Percentiles rank a stretch among this genome's conserved stretches.
Evolutionary conservation across 1,284 basidiomycete species (phyloP).

Genomic region (Ganoderma boninense): DNA sequence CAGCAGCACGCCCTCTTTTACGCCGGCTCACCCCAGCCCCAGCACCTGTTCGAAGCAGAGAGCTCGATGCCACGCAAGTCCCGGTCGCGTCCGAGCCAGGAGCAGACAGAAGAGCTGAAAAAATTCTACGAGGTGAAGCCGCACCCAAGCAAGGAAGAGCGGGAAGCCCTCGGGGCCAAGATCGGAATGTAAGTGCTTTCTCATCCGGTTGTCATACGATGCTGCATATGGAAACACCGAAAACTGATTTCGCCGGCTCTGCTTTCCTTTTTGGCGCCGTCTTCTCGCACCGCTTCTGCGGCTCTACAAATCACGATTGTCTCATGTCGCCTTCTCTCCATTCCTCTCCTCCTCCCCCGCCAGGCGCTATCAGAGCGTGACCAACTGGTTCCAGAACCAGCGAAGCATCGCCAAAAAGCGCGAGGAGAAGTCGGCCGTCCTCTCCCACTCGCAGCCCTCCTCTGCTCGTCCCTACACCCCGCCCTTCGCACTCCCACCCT

Average conservation of each 20-base stretch:
- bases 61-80: conserved; percentile 56
- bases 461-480: conserved; percentile 51
- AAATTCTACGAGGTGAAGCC: conserved; percentile 67
- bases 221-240: conserved; percentile 20
- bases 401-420: conserved; percentile 76
- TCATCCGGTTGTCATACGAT: conserved; percentile 30
- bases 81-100: conserved; percentile 67
- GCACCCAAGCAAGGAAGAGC: conserved; percentile 72
- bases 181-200: conserved; percentile 72
- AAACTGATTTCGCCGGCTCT: conserved; percentile 30
- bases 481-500: conserved; percentile 48
- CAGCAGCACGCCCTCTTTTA: conserved; percentile 52
- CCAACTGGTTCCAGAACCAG: conserved; percentile 87
- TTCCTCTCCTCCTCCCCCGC: not conserved
- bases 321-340: conserved; percentile 32
- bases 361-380: conserved; percentile 80
- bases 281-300: conserved; percentile 11
- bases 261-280: conserved; percentile 24
- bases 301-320: conserved; percentile 28
- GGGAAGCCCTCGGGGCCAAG: conserved; percentile 66
- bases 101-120: conserved; percentile 72
- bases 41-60: conserved; percentile 56
- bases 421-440: conserved; percentile 44
- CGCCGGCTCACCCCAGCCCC: conserved; percentile 54
- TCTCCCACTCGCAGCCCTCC: conserved; percentile 17